These are phyloP conservation scores for Trichophyton equinum DNA, from an alignment of 2,329 filamentous ascomycete species.

Conservation along the genomic window DNA sequence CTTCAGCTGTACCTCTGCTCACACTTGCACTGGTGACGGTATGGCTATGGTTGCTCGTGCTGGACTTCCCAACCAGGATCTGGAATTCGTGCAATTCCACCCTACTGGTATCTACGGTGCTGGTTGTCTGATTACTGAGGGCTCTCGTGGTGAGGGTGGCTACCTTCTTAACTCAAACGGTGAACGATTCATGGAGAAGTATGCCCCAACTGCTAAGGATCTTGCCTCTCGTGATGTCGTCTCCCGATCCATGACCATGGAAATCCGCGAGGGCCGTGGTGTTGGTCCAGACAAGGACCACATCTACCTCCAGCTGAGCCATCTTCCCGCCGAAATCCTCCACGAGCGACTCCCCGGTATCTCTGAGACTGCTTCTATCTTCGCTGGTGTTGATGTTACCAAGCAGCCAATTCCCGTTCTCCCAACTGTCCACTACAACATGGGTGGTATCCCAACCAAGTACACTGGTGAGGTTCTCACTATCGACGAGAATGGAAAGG, in stretches of 20 bases:
- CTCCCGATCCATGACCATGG: conserved; percentile 93
- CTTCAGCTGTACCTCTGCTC: conserved; percentile 95
- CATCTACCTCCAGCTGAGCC: conserved; percentile 95
- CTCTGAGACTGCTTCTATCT: conserved; percentile 95
- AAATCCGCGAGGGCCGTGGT: conserved; percentile 94
- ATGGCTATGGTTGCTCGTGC: conserved; percentile 99
- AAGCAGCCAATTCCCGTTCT: conserved; percentile 96
- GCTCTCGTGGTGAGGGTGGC: conserved; percentile 93
- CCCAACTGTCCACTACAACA: conserved; percentile 98
- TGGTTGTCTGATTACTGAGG: conserved; percentile 94
- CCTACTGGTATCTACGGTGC: conserved; percentile 98
- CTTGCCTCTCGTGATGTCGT: conserved; percentile 92
- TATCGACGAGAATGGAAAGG: conserved; percentile 70
- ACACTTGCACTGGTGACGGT: conserved; percentile 97
- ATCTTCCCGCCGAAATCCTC: conserved; percentile 81
- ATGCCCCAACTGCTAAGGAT: conserved; percentile 96
- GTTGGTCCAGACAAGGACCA: conserved; percentile 96
- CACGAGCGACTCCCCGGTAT: conserved; percentile 96
- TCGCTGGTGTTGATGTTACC: conserved; percentile 89
- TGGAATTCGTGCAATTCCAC: conserved; percentile 99
- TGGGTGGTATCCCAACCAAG: conserved; percentile 96
- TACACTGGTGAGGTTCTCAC: conserved; percentile 96
- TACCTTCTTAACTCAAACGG: conserved; percentile 96
- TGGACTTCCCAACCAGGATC: conserved; percentile 95
- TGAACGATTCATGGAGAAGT: conserved; percentile 98